phyloP scores from a whole-genome alignment of 768 basidiomycete genomes.

The Lentinula edodes region DNA sequence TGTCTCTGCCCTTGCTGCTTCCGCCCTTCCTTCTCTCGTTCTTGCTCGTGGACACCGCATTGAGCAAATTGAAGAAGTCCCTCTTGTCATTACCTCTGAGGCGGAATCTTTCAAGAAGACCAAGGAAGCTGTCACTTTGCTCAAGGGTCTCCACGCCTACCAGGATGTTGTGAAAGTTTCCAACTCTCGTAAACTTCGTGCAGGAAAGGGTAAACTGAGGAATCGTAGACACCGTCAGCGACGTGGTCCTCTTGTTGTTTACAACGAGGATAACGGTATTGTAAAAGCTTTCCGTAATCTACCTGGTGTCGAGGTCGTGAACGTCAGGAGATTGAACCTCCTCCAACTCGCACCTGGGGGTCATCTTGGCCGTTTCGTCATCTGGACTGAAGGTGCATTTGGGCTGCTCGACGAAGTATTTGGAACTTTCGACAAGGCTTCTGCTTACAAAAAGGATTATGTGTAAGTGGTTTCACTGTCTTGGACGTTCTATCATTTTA shows the following conservation, averaged over 20 bases:
- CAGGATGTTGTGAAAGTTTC: conserved; percentile 93
- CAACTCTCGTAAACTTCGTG: conserved; percentile 93
- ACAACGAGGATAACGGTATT: conserved; percentile 96
- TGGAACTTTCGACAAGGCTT: conserved; percentile 89
- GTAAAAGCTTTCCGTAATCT: conserved; percentile 98
- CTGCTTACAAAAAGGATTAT: conserved; percentile 86
- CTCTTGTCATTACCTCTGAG: conserved; percentile 77
- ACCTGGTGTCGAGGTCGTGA: conserved; percentile 96
- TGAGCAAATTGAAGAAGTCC: conserved; percentile 94
- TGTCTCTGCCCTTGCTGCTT: conserved; percentile 96
- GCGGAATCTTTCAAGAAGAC: conserved; percentile 93
- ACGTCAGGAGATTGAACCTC: conserved; percentile 90
- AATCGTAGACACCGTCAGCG: conserved; percentile 96
- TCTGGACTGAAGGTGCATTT: conserved; percentile 98
- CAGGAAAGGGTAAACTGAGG: conserved; percentile 96
- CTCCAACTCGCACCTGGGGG: conserved; percentile 99
- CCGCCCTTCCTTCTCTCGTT: conserved; percentile 95
- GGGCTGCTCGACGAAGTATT: conserved; percentile 89
- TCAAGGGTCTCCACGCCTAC: conserved; percentile 88
- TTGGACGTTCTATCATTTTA: background rate
- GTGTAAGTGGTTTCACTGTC: conserved; percentile 39
- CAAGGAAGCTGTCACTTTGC: conserved; percentile 91
- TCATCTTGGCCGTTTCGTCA: conserved; percentile 96
- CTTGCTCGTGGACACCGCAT: conserved; percentile 99
- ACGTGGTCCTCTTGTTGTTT: conserved; percentile 95